phyloP scores from a whole-genome alignment of 2,329 filamentous ascomycete genomes.

The Penicillium sp. region DNA sequence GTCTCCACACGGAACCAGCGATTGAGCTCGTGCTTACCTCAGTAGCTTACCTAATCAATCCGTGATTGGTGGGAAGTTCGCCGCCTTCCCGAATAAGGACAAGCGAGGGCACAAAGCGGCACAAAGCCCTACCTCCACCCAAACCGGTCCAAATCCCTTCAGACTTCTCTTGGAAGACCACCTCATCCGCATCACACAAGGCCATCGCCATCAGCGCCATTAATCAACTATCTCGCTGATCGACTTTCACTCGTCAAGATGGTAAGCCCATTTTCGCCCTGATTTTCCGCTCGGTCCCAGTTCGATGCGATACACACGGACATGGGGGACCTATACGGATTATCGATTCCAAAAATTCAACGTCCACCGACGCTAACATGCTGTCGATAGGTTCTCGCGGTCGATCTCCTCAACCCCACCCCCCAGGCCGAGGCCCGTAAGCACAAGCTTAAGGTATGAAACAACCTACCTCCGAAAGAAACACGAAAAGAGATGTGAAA shows the following conservation, averaged over 20 bases:
- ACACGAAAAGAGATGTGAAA: slow-evolving; percentile 10
- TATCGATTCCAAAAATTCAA: slow-evolving; percentile 11
- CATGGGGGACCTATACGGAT: not conserved
- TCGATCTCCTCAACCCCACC: slow-evolving; percentile 99
- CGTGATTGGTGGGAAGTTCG: slow-evolving; percentile 20
- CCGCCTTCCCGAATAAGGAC: slow-evolving; percentile 26
- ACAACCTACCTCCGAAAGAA: slow-evolving; percentile 11
- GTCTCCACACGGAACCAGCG: slow-evolving; percentile 4
- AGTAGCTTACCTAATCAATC: not conserved
- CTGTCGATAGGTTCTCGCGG: slow-evolving; percentile 85
- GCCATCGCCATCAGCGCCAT: slow-evolving; percentile 45
- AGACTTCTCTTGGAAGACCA: slow-evolving; percentile 37
- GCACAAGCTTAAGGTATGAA: slow-evolving; percentile 99
- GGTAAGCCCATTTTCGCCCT: slow-evolving; percentile 34
- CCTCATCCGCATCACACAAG: slow-evolving; percentile 38
- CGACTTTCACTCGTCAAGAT: slow-evolving; percentile 46
- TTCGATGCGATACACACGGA: slow-evolving; percentile 8
- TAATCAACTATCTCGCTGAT: slow-evolving; percentile 44
- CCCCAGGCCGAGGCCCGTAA: slow-evolving; percentile 97
- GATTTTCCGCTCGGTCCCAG: slow-evolving; percentile 6
- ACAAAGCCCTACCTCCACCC: slow-evolving; percentile 28
- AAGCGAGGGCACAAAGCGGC: slow-evolving; percentile 43
- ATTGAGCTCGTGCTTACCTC: slow-evolving; percentile 7
- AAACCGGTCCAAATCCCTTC: slow-evolving; percentile 37
- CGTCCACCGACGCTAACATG: slow-evolving; percentile 20